Percentiles rank a stretch among this genome's conserved stretches.
Conservation (phyloP, 2,329 filamentous ascomycete species). For the Fusarium burgessii region DNA sequence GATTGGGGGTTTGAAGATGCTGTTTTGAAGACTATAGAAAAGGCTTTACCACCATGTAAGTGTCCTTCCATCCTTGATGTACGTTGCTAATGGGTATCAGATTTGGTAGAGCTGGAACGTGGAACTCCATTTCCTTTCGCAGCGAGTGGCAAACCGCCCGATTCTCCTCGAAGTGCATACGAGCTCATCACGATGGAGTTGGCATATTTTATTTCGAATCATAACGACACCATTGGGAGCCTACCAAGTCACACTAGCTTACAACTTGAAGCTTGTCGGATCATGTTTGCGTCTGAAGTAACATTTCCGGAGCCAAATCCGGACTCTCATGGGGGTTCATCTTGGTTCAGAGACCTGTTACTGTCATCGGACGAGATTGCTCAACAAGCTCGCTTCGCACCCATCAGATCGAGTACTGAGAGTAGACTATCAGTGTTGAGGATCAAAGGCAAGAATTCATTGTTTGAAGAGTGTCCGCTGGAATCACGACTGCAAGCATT, state of each 20-base stretch:
- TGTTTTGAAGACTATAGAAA: constrained; percentile 54
- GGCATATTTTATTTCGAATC: constrained; percentile 36
- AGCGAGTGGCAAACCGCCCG: constrained; percentile 28
- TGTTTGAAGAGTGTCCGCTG: constrained; percentile 31
- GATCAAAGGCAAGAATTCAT: constrained; percentile 32
- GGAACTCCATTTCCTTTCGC: constrained; percentile 35
- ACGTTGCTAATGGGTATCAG: background rate
- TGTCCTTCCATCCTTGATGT: rapidly evolving
- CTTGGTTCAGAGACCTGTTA: constrained; percentile 32
- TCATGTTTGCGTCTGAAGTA: constrained; percentile 40
- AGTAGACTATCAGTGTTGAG: constrained; percentile 18
- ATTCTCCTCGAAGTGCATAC: constrained; percentile 39
- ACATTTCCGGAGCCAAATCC: constrained; percentile 14
- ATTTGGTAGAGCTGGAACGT: constrained; percentile 38
- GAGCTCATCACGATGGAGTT: constrained; percentile 40
- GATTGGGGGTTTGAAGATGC: constrained; percentile 57
- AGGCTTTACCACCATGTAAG: constrained; percentile 56
- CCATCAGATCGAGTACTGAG: constrained; percentile 26
- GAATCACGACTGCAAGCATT: constrained; percentile 28
- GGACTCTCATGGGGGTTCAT: constrained; percentile 12
- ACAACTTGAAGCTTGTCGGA: constrained; percentile 35
- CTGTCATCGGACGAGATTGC: constrained; percentile 15
- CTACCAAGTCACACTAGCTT: constrained; percentile 25
- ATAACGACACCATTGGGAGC: constrained; percentile 23
- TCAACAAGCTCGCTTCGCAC: constrained; percentile 26